Percentiles rank a stretch among this genome's conserved stretches.
phyloP scores from a whole-genome alignment of 306 rosid species.

The Cajanus cajan region DNA sequence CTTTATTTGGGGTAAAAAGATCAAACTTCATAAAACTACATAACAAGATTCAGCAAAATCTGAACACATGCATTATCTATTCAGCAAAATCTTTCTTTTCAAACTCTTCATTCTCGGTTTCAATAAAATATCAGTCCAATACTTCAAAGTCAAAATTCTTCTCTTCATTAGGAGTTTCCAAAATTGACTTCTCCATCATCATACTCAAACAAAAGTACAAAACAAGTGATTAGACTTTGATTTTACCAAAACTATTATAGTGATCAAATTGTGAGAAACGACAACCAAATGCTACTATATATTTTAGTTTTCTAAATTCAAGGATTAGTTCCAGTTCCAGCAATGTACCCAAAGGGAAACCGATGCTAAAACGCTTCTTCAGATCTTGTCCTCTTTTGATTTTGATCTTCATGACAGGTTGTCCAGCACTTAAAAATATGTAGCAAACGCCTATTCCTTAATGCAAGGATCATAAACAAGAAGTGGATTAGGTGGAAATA shows the following conservation, averaged over 20 bases:
- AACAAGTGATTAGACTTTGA: not conserved
- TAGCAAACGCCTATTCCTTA: not conserved
- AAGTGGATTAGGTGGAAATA: conserved; percentile 19
- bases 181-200: conserved; percentile 28
- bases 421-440: not conserved
- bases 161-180: not conserved
- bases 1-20: not conserved
- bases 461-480: not conserved
- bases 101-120: conserved; percentile 3
- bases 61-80: not conserved
- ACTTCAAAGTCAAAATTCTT: conserved; percentile 24
- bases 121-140: not conserved
- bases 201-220: conserved; percentile 16
- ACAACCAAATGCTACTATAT: not conserved
- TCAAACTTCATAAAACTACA: not conserved
- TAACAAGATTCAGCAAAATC: conserved; percentile 2
- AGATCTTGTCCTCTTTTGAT: conserved; percentile 5
- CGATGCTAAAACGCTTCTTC: not conserved
- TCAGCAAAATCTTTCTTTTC: not conserved
- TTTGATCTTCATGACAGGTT: not conserved
- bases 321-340: not conserved
- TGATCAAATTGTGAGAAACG: not conserved
- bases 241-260: not conserved
- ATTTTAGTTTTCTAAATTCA: not conserved
- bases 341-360: not conserved